phyloP scores from a whole-genome alignment of 2,329 filamentous ascomycete genomes.

The Magnaporthiopsis rhizophila region DNA sequence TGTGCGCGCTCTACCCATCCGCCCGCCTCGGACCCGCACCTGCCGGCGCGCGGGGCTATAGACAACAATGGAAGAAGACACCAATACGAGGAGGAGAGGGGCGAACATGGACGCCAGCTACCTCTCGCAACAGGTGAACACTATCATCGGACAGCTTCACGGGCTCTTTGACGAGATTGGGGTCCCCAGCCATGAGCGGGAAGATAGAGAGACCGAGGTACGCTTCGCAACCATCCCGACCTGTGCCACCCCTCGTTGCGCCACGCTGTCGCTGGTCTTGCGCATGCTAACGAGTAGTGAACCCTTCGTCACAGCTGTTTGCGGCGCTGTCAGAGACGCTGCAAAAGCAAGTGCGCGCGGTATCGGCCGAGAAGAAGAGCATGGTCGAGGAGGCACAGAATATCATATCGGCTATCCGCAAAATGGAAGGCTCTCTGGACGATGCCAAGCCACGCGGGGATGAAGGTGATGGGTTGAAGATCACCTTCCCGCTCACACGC shows the following conservation, averaged over 20 bases:
- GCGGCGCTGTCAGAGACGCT: constrained; percentile 84
- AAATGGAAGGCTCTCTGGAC: constrained; percentile 88
- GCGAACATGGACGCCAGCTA: constrained; percentile 77
- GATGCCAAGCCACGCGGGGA: constrained; percentile 61
- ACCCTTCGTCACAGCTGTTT: constrained; percentile 61
- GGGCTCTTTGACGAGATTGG: constrained; percentile 96
- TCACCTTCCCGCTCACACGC: constrained; percentile 75
- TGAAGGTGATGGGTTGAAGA: constrained; percentile 58
- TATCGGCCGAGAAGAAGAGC: constrained; percentile 81
- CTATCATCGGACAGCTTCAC: constrained; percentile 87
- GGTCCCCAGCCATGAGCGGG: constrained; percentile 86
- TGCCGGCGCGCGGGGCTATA: background rate
- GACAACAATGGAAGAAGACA: background rate
- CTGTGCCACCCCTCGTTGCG: background rate
- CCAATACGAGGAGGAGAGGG: background rate
- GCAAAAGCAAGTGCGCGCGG: constrained; percentile 78
- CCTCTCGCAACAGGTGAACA: constrained; percentile 89
- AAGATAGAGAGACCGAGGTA: constrained; percentile 84
- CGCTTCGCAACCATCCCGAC: constrained; percentile 16
- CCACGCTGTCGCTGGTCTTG: background rate
- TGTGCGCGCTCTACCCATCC: background rate
- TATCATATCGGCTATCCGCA: constrained; percentile 76
- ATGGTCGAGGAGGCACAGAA: constrained; percentile 84
- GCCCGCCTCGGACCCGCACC: background rate
- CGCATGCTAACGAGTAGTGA: constrained; percentile 4